Base-by-base conservation (phyloP, 1,139 yeast genomes). In the Pichia sp. region DNA sequence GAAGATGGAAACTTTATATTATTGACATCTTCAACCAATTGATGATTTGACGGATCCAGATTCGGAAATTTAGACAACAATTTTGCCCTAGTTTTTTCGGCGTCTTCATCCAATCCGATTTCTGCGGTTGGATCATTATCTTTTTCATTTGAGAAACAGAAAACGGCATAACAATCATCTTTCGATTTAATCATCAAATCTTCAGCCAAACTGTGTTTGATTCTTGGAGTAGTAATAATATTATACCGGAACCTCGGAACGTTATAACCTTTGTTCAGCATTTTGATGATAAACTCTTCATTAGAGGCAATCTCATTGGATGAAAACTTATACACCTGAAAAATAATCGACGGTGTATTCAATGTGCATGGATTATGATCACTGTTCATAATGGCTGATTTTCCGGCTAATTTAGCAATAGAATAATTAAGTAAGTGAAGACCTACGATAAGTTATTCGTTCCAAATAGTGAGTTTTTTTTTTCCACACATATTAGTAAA, bases 201-300 rank as follows among this genome's bases (percentile, higher is more conserved):
- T 4, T 50, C 42, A 10, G 64, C 43, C 31, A 77, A 58, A 1
- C 62, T 47, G 29, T 54, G 39, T 43, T 67, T 66, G 39, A 79
- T 64, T 46, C 86, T 62, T 2, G 68, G 59, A 0, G 75, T 63
- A 5, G 55, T 52, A 11, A 79, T 70, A 3, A 76, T 58, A 2
- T 66, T 64, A 54, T 61, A 79, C 50, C 67, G 68, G 55, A 52
- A 63, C 44, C 72, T 64, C 4, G 71, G 69, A 48, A 72, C 69
- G 47, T 69, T 65, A 53, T 78, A 79, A 0, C 79, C 77, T 43
- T 65, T 65, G 56, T 79, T 79, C 49, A 70, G 54, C 4, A 54
- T 40, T 2, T 45, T 27, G 0, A 45, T 44, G 32, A 62, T 40
- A 11, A 40, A 41, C 2, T 44, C 31, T 35, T 59, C 60, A 26